phyloP scores from a whole-genome alignment of 495 filamentous ascomycete genomes.

The Tuber indicum region DNA sequence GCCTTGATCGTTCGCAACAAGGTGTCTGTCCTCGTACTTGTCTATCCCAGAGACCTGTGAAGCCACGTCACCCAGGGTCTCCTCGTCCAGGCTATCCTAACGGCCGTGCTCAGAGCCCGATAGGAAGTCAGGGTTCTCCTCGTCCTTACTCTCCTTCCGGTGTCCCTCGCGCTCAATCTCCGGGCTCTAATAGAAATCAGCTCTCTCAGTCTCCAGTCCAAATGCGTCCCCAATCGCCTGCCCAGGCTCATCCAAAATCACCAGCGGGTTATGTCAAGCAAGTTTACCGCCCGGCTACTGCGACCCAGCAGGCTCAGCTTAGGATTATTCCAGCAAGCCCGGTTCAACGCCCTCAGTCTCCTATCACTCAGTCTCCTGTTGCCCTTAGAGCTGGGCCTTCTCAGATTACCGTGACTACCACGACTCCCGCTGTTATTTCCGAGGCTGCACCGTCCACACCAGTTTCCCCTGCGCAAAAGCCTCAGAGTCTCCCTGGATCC shows the following conservation, averaged over 20 bases:
- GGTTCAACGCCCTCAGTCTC: slow-evolving; percentile 22
- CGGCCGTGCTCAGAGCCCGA: slow-evolving; percentile 27
- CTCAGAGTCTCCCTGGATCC: slow-evolving; percentile 20
- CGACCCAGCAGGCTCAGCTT: slow-evolving; percentile 16
- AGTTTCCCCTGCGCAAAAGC: slow-evolving; percentile 4
- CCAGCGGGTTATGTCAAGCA: slow-evolving; percentile 36
- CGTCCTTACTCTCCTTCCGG: slow-evolving; percentile 22
- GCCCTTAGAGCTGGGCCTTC: slow-evolving; percentile 22
- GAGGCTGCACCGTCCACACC: slow-evolving; percentile 12
- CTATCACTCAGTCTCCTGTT: slow-evolving; percentile 11
- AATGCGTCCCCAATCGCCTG: slow-evolving; percentile 14
- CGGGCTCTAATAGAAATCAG: slow-evolving; percentile 1
- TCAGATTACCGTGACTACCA: slow-evolving; percentile 31
- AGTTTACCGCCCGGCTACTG: slow-evolving; percentile 31
- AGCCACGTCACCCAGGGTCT: slow-evolving; percentile 59
- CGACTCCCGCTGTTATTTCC: neutral
- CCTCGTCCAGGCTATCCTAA: slow-evolving; percentile 47
- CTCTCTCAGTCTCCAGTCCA: slow-evolving; percentile 13
- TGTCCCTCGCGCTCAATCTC: slow-evolving; percentile 10
- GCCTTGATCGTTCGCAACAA: slow-evolving; percentile 81
- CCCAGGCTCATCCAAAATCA: slow-evolving; percentile 9
- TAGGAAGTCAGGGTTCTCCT: neutral
- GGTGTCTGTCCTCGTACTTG: slow-evolving; percentile 92
- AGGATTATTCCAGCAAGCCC: slow-evolving; percentile 13
- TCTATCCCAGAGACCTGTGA: slow-evolving; percentile 83